phyloP scores from a whole-genome alignment of 23 red algal genomes.

The Agarophyton chilense region DNA sequence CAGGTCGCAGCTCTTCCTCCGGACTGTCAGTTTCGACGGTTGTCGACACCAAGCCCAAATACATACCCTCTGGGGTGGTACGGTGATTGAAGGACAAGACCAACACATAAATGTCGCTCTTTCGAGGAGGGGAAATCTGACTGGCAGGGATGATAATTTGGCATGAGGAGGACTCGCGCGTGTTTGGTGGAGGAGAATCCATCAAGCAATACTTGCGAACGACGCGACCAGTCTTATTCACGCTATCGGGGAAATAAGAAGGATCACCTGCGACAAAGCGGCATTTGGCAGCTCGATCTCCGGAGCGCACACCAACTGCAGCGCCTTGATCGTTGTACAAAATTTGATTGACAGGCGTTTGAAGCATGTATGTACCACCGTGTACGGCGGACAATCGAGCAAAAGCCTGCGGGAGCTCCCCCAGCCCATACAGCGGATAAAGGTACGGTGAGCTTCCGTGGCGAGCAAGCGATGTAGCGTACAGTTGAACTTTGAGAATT shows the following conservation, averaged over 20 bases:
- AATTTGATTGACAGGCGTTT: constrained; percentile 79
- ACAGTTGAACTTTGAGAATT: constrained; percentile 82
- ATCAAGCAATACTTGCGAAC: constrained; percentile 97
- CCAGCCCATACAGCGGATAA: constrained; percentile 97
- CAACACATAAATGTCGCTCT: constrained; percentile 94
- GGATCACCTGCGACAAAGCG: constrained; percentile 91
- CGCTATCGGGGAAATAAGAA: constrained; percentile 86
- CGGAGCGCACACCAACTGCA: constrained; percentile 82
- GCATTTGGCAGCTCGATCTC: constrained; percentile 77
- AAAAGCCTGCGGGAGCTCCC: constrained; percentile 99
- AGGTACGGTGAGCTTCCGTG: constrained; percentile 92
- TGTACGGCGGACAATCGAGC: constrained; percentile 94
- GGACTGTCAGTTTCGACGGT: constrained; percentile 88
- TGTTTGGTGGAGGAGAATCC: constrained; percentile 78
- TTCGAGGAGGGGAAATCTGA: constrained; percentile 72
- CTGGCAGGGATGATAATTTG: constrained; percentile 92
- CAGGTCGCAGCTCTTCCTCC: constrained; percentile 72
- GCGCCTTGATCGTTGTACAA: constrained; percentile 62
- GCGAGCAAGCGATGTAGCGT: constrained; percentile 88
- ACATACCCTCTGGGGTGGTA: constrained; percentile 83
- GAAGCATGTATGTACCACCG: constrained; percentile 98
- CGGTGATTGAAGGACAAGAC: constrained; percentile 89
- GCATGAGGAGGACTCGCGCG: constrained; percentile 79
- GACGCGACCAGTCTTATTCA: constrained; percentile 58
- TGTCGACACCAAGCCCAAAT: constrained; percentile 92